phyloP scores from a whole-genome alignment of 805 yeast species.

The Torulaspora microellipsoides region DNA sequence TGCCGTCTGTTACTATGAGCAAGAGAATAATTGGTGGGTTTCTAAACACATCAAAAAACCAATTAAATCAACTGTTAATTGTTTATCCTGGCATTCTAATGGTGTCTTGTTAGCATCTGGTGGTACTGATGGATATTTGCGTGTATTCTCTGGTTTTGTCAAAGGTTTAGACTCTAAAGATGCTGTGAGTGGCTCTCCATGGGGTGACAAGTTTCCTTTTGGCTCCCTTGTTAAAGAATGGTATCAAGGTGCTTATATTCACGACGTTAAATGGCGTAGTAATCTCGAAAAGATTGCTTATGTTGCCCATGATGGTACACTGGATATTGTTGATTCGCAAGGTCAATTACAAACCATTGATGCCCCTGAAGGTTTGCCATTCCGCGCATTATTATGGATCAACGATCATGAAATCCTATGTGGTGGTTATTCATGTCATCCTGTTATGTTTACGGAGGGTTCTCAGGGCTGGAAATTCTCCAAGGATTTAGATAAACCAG shows the following conservation, averaged over 20 bases:
- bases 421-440: constrained; percentile 92
- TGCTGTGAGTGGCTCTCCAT: constrained; percentile 50
- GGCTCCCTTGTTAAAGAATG: constrained; percentile 54
- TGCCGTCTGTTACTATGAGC: constrained; percentile 94
- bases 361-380: constrained; percentile 57
- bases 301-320: constrained; percentile 82
- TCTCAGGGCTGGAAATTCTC: constrained; percentile 57
- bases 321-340: constrained; percentile 64
- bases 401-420: constrained; percentile 65
- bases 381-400: constrained; percentile 67
- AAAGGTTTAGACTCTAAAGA: constrained; percentile 78
- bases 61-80: constrained; percentile 77
- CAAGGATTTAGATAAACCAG: constrained; percentile 52
- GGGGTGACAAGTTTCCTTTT: constrained; percentile 96
- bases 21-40: constrained; percentile 99
- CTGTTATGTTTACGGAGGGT: constrained; percentile 76
- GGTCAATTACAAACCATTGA: constrained; percentile 22
- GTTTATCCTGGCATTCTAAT: constrained; percentile 91
- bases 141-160: constrained; percentile 84
- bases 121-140: constrained; percentile 86
- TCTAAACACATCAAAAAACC: constrained; percentile 96
- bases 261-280: constrained; percentile 82
- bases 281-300: constrained; percentile 72
- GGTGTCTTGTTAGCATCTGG: constrained; percentile 84
- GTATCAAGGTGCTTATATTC: constrained; percentile 83